Evolutionary conservation across 176 grass and related monocot species (phyloP), one percentile per base, ranked within the genome.

Genomic region (Triticum urartu): DNA sequence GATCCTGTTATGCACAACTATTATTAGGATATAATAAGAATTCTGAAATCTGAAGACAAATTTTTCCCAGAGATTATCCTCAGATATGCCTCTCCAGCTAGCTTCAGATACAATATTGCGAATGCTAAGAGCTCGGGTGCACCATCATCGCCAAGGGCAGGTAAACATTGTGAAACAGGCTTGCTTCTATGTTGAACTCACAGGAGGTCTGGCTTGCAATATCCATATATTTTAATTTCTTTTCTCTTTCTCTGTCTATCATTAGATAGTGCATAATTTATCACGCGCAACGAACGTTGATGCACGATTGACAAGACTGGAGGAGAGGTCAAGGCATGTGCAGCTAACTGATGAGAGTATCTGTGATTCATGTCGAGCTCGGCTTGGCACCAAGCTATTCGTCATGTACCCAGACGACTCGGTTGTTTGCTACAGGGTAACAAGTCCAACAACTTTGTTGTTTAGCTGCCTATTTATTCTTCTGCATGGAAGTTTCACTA

Each of bases 361-460:
- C 25, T 98, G 96, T 0, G 90, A 91, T 87, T 98, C 96, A 45
- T 98, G 96, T 73, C 71, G 86, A 42, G 88, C 96, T 61, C 93
- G 91, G 21, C 92, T 98, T 7, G 96, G 96, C 66, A 98, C 96
- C 68, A 98, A 98, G 90, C 84, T 98, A 11, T 98, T 98, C 84
- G 96, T 90, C 14, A 98, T 98, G 96, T 98, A 95, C 82, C 96
- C 96, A 79, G 86, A 98, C 20, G 93, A 98, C 35, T 95, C 96
- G 2, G 92, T 98, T 73, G 93, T 98, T 34, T 98, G 96, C 84
- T 98, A 98, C 86, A 94, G 94, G 90, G 96, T 98, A 86, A 75
- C 59, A 73, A 22, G 15, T 18, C 6, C 4, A 74, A 77, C 22
- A 24, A 32, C 6, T 82, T 4, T 13, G 0, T 34, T 17, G 9